phyloP scores from a whole-genome alignment of 2,329 filamentous ascomycete species.

The Periglandula ipomoeae region DNA sequence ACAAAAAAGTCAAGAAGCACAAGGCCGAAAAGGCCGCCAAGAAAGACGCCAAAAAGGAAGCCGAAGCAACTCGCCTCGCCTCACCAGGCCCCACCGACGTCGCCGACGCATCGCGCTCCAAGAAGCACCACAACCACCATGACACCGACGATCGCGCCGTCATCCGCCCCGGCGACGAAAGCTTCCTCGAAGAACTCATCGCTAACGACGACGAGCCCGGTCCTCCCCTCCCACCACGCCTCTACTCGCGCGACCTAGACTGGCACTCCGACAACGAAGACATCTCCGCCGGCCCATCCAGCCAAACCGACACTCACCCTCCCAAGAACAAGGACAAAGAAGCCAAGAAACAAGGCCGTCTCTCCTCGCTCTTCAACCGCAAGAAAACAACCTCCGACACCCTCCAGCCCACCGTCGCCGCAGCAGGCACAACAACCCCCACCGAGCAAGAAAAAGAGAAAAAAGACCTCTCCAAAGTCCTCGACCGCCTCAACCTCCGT shows the following conservation, averaged over 20 bases:
- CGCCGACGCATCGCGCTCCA: conserved; percentile 2
- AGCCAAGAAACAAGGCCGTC: conserved; percentile 25
- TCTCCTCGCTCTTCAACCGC: conserved; percentile 27
- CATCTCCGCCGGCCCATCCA: conserved; percentile 19
- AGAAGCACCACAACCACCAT: conserved; percentile 5
- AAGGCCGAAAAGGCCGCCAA: conserved; percentile 37
- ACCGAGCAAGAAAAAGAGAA: conserved; percentile 39
- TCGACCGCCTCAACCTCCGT: conserved; percentile 78
- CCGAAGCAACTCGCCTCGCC: conserved; percentile 9
- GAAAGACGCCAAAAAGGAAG: conserved; percentile 14
- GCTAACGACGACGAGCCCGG: conserved; percentile 31
- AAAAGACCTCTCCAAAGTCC: conserved; percentile 69
- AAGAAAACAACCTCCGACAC: conserved; percentile 32
- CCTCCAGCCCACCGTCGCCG: conserved; percentile 4
- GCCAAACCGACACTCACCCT: conserved; percentile 17
- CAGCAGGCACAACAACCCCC: conserved; percentile 25
- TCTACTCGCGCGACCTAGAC: conserved; percentile 40
- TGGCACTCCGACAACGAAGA: conserved; percentile 30
- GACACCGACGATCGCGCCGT: conserved; percentile 28
- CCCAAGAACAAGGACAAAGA: conserved; percentile 22
- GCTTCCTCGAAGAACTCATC: conserved; percentile 48
- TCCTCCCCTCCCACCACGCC: conserved; percentile 46
- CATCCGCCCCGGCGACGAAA: conserved; percentile 47
- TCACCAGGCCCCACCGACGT: conserved; percentile 7
- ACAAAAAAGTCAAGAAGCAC: conserved; percentile 55